Evolutionary conservation across 2,329 filamentous ascomycete species (phyloP), one percentile per base, ranked within the genome.

Genomic region (Anthostomella pinea): DNA sequence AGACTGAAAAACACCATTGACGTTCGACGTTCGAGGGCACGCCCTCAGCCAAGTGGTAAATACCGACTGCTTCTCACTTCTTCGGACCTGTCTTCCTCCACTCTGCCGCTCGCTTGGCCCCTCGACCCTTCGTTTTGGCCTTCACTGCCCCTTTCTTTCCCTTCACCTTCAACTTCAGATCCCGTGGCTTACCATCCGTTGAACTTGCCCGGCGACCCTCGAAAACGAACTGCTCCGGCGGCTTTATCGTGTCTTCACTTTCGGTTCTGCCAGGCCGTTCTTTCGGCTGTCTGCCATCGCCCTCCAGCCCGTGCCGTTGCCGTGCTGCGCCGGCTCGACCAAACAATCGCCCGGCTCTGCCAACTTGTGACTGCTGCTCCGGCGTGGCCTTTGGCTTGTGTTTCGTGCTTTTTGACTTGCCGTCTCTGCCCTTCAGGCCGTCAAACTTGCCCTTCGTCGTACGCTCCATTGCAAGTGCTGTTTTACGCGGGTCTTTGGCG

Each of bases 131-230:
- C 10, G 43, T 39, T 38, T 57, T 58, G 6, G 39, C 33, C 41
- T 49, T 54, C 13, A 37, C 23, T 16, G 40, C 35, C 11, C 64
- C 66, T 53, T 76, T 77, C 47, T 77, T 77, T 8, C 75, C 73
- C 22, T 74, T 67, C 24, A 27, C 44, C 54, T 78, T 78, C 39
- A 83, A 63, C 58, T 73, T 82, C 43, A 78, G 59, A 52, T 79
- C 78, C 60, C 68, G 83, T 25, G 78, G 78, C 52, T 72, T 81
- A 4, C 77, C 82, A 42, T 83, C 78, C 39, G 73, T 83, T 20
- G 73, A 67, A 36, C 76, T 86, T 8, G 87, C 87, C 35, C 87
- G 75, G 46, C 83, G 81, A 0, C 87, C 87, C 60, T 94, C 87
- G 52, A 91, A 90, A n/a, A 90, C 76, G 45, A 90, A 77, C 11